Evolutionary conservation across 352 stramenopile species (phyloP).

Genomic region (Phytophthora sojae): DNA sequence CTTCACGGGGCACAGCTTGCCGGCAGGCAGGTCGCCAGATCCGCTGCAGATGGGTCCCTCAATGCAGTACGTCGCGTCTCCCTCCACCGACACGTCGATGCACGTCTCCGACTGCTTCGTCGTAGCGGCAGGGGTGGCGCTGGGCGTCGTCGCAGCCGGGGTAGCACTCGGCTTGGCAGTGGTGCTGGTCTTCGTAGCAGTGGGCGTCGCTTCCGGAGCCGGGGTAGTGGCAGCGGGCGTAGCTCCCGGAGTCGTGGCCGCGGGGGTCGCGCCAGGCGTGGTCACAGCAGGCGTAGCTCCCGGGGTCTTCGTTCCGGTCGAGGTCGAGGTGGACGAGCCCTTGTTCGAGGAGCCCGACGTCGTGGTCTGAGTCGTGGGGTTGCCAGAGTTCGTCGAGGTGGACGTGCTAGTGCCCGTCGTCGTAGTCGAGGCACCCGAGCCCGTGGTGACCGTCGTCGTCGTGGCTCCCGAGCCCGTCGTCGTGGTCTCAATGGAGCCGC

Average conservation of each 20-base stretch:
- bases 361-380: constrained; percentile 18
- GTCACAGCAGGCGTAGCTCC: constrained; percentile 23
- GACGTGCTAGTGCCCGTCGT: constrained; percentile 22
- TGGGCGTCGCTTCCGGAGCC: constrained; percentile 25
- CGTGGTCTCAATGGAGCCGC: constrained; percentile 20
- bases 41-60: constrained; percentile 69
- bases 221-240: constrained; percentile 31
- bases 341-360: constrained; percentile 15
- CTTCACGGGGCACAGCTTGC: constrained; percentile 61
- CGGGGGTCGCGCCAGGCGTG: constrained; percentile 26
- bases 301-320: constrained; percentile 22
- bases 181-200: constrained; percentile 20
- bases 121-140: constrained; percentile 29
- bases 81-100: constrained; percentile 69
- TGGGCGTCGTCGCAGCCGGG: constrained; percentile 21
- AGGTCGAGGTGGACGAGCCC: constrained; percentile 15
- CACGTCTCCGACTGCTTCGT: constrained; percentile 42
- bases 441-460: constrained; percentile 19
- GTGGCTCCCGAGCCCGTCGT: constrained; percentile 18
- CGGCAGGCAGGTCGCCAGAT: constrained; percentile 44
- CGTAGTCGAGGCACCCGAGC: constrained; percentile 24
- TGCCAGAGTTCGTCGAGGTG: constrained; percentile 12
- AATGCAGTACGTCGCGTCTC: constrained; percentile 82
- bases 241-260: constrained; percentile 21
- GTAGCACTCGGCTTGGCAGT: constrained; percentile 25